Evolutionary conservation across 2,329 filamentous ascomycete genomes (phyloP).

Genomic region (Mariannaea sp.): DNA sequence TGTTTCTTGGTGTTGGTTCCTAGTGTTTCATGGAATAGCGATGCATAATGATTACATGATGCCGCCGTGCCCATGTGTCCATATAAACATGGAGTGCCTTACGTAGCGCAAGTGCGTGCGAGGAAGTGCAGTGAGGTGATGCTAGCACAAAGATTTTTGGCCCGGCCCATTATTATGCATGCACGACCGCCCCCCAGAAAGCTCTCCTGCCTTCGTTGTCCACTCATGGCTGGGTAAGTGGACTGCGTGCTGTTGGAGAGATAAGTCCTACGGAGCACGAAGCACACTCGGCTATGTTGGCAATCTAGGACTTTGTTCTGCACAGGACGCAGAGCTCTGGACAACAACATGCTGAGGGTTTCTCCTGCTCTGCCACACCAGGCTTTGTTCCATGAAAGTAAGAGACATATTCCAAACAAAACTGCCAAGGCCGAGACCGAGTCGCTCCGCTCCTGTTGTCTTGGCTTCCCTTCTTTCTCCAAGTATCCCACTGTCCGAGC

Average conservation of each 20-base stretch:
- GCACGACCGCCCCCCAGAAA: constrained; percentile 27
- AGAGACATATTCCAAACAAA: too few species aligned
- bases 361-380: constrained; percentile 2
- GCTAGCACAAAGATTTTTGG: constrained; percentile 35
- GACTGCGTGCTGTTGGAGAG: neutral
- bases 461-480: constrained; percentile 1
- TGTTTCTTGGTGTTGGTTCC: constrained; percentile 9
- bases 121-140: constrained; percentile 21
- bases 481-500: neutral
- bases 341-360: neutral
- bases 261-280: constrained; percentile 17
- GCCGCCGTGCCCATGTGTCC: neutral
- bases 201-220: neutral
- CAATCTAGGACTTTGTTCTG: constrained; percentile 15
- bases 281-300: too few species aligned
- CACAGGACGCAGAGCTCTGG: neutral
- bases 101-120: constrained; percentile 13
- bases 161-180: constrained; percentile 32
- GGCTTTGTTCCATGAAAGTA: too few species aligned
- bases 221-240: neutral
- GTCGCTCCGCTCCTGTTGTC: neutral
- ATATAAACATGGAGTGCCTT: constrained; percentile 17
- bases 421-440: neutral
- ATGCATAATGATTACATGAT: too few species aligned
- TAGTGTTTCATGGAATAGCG: constrained; percentile 11